These are phyloP conservation scores for Dioscorea zingiberensis DNA, from an alignment of 106 monocot genomes.

Conservation along the genomic window DNA sequence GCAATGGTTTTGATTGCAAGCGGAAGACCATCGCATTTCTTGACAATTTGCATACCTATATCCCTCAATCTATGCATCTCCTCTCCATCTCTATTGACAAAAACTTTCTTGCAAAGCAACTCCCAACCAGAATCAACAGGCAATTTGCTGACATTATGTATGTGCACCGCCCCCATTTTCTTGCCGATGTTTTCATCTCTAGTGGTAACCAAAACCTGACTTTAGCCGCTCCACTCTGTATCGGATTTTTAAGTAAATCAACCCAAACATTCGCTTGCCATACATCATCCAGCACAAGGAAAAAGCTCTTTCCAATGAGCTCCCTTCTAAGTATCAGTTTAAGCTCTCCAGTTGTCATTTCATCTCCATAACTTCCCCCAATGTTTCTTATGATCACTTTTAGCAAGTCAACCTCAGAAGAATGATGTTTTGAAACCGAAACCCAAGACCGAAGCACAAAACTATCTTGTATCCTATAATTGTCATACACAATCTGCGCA, in stretches of 20 bases:
- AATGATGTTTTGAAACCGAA: not conserved
- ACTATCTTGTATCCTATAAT: not conserved
- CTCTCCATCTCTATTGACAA: not conserved
- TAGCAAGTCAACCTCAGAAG: not conserved
- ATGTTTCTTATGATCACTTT: not conserved
- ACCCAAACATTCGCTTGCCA: slow-evolving; percentile 24
- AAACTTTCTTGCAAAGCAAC: slow-evolving; percentile 18
- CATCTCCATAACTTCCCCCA: slow-evolving; percentile 5
- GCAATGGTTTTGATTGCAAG: slow-evolving; percentile 39
- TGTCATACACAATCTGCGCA: slow-evolving; percentile 1
- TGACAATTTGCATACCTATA: slow-evolving; percentile 21
- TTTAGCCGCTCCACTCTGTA: not conserved
- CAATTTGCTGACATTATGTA: slow-evolving; percentile 10
- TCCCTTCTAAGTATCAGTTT: not conserved
- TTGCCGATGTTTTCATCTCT: slow-evolving; percentile 17
- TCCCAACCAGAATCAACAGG: slow-evolving; percentile 18
- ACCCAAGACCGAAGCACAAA: not conserved
- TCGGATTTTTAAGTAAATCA: slow-evolving; percentile 12
- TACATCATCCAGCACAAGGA: slow-evolving; percentile 40
- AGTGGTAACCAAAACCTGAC: slow-evolving; percentile 24
- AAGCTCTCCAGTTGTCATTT: slow-evolving; percentile 2
- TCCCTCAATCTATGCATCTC: slow-evolving; percentile 9
- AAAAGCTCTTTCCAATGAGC: slow-evolving; percentile 8
- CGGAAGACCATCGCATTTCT: slow-evolving; percentile 33
- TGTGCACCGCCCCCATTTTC: slow-evolving; percentile 9